Evolutionary conservation across 768 basidiomycete genomes (phyloP), one percentile per base, ranked within the genome.

Genomic region (Royoungia palumana): DNA sequence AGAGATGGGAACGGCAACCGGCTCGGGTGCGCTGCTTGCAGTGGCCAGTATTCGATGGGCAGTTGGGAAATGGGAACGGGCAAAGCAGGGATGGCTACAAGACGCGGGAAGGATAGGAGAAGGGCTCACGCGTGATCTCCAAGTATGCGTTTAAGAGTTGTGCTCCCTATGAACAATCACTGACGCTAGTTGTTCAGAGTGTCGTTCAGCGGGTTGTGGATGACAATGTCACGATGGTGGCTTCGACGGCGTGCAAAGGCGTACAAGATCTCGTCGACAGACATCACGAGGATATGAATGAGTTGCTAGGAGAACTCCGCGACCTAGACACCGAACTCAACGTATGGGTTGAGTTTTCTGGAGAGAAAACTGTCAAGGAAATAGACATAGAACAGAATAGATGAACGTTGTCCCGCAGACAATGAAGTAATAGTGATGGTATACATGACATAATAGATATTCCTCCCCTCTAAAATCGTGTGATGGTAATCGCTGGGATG

Each of bases 41-140:
- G 61, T 76, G 6, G 56, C 66, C 3, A 76, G 80, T 39, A 51
- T 87, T 35, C 70, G 85, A 35, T 87, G 83, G 82, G 78, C 76
- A 2, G 72, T 85, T 6, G 77, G 79, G 12, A 72, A 71, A 50
- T 90, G 87, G 85, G 85, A 88, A 48, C 78, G 73, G 54, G 80
- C 81, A 4, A 84, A 85, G 63, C 70, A 66, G 47, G 70, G 69
- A 50, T 91, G 87, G 86, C 77, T 78, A 78, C 74, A 77, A 45
- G 86, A 89, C 61, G 85, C 81, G 74, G 60, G 58, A 17, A 72
- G 87, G 41, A 72, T 87, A 4, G 77, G 79, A 6, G 72, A 81
- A 41, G 83, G 87, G 0, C 70, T 87, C 32, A 73, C 76, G 39
- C 72, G 86, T 38, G 86, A 89, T 65, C 65, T 88, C 19, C 72